phyloP scores from a whole-genome alignment of 441 rosid species.

The Viola pubescens region DNA sequence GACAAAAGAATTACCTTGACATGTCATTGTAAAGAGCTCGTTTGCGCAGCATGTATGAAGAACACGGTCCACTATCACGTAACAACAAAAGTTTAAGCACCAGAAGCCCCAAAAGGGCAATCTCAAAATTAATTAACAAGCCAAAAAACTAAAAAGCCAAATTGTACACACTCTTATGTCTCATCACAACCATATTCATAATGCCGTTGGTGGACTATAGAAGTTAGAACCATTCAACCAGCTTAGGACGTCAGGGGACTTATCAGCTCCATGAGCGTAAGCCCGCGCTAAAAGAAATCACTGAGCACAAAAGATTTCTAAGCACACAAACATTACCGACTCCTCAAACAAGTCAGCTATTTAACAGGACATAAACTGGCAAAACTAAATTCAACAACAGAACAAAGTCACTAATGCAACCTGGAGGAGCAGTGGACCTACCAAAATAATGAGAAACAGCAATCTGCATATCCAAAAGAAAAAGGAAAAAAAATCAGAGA shows the following conservation, averaged over 20 bases:
- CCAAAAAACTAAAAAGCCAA: no score
- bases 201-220: no score
- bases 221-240: no score
- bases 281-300: no score
- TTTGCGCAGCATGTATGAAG: conserved; percentile 74
- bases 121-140: no score
- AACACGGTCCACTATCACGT: conserved; percentile 63
- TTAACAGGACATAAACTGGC: neutral
- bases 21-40: conserved; percentile 86
- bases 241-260: no score
- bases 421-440: conserved; percentile 14
- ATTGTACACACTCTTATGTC: no score
- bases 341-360: neutral
- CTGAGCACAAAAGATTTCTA: no score
- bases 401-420: neutral
- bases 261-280: no score
- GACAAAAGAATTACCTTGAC: conserved; percentile 50
- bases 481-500: conserved; percentile 11
- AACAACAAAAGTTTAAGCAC: neutral
- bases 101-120: neutral
- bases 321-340: no score
- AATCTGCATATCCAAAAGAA: conserved; percentile 25
- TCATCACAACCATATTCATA: no score
- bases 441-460: conserved; percentile 36
- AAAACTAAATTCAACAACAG: neutral